Conservation (phyloP, 2,329 filamentous ascomycete genomes). For the Fusarium sp. region DNA sequence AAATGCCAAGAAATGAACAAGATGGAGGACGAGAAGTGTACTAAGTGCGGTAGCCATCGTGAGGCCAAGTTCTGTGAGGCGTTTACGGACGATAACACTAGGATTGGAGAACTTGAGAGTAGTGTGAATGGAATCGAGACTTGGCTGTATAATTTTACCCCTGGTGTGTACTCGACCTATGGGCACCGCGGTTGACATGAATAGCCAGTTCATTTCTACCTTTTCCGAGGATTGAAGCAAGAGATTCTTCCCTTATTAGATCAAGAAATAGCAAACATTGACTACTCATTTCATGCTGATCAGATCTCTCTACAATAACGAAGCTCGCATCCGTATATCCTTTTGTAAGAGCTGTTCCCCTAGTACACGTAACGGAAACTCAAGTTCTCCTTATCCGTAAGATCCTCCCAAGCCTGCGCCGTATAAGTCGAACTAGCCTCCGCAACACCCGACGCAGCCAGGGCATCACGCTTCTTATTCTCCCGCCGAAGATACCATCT, state of each 20-base stretch:
- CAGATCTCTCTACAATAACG: too few relatives aligned
- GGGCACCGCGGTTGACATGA: too few relatives aligned
- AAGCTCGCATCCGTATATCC: too few relatives aligned
- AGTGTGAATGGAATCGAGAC: background rate
- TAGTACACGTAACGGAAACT: constrained; percentile 67
- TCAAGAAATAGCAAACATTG: too few relatives aligned
- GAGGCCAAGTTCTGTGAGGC: background rate
- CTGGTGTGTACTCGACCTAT: background rate
- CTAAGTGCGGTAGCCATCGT: too few relatives aligned
- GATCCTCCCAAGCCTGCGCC: constrained; percentile 69
- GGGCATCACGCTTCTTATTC: constrained; percentile 69
- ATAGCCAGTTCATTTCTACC: too few relatives aligned
- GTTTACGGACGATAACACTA: background rate
- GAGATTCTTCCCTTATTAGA: too few relatives aligned
- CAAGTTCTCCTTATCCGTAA: constrained; percentile 72
- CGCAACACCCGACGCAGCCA: constrained; percentile 56
- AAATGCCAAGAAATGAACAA: background rate
- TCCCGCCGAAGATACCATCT: constrained; percentile 68
- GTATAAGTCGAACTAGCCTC: constrained; percentile 53
- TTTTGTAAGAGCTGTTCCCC: background rate
- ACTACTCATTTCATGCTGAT: too few relatives aligned
- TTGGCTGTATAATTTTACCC: background rate
- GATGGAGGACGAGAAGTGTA: background rate
- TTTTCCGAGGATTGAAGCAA: too few relatives aligned
- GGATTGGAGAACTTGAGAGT: background rate